Base-by-base conservation (phyloP, 805 yeast species). In the Lachancea sp. region DNA sequence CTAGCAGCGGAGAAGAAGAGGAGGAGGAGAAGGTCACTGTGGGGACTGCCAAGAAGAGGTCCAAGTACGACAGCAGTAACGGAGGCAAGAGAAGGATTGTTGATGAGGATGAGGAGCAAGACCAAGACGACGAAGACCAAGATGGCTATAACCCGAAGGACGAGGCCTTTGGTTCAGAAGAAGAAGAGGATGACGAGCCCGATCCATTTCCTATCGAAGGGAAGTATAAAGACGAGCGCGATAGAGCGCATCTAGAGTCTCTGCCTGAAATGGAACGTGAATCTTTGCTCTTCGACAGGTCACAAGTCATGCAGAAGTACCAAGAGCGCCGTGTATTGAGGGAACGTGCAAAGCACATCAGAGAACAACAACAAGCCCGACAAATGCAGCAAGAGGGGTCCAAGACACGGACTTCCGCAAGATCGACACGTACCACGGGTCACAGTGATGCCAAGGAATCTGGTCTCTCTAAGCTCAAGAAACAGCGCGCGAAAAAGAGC, bases 141-240 rank as follows among this genome's bases (percentile, higher is more conserved):
- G 73, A 69, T 29, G 74, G 71, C 46, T 70, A 67, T 26, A 69
- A 66, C 39, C 64, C 65, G 7, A 57, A 50, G 3, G 65, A 52
- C 7, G 48, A 41, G 4, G 58, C 25, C 18, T 27, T 27, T 19
- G 68, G 52, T 20, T 65, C 57, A 12, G 68, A 53, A 1, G 69
- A 60, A 3, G 70, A 63, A 7, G 69, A 64, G 8, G 73, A 56
- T 18, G 69, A 63, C 18, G 75, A 69, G 42, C 63, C 57, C 37
- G 82, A 84, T 57, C 99, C 98, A 9, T 93, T 90, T 62, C 99
- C 99, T 2, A 66, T 91, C 44, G 96, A 89, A 59, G 96, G 95
- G 7, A 88, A 87, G 58, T 93, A 82, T 70, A 85, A 81, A 57
- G 83, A 89, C 64, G 95, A 81, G 44, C 73, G 70, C 8, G 99